Evolutionary conservation across 345 rosid species (phyloP).

Genomic region (Citrus unshiu): DNA sequence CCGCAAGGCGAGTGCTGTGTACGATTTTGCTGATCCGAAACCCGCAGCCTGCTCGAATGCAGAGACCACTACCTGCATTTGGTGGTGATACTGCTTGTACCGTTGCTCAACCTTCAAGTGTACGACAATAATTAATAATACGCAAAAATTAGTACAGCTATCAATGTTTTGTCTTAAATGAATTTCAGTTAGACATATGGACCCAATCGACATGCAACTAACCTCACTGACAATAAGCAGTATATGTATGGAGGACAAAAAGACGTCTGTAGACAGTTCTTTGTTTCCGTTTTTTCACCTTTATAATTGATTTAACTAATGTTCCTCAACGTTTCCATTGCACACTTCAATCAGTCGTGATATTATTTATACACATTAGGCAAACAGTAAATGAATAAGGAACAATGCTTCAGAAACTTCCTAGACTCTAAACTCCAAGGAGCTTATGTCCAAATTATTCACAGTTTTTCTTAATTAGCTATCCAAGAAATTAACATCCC

Average conservation of each 20-base stretch:
- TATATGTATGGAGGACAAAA: not conserved
- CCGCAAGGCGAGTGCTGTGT: slow-evolving; percentile 60
- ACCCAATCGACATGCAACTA: slow-evolving; percentile 3
- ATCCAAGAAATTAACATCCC: not conserved
- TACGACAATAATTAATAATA: not conserved
- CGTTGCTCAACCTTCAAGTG: slow-evolving; percentile 56
- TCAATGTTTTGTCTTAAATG: slow-evolving; percentile 4
- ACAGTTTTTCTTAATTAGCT: not conserved
- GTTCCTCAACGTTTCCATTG: not conserved
- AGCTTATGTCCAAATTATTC: not conserved
- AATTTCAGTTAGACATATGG: not conserved
- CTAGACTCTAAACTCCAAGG: not conserved
- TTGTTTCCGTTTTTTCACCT: not conserved
- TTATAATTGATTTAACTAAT: not conserved
- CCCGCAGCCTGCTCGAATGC: slow-evolving; percentile 70
- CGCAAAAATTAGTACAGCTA: not conserved
- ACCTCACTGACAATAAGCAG: not conserved
- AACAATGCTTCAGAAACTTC: too few relatives aligned
- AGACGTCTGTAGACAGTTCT: not conserved
- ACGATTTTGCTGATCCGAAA: slow-evolving; percentile 54
- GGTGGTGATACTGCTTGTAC: slow-evolving; percentile 66
- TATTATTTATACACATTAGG: too few relatives aligned
- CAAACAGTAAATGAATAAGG: too few relatives aligned
- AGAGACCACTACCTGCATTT: slow-evolving; percentile 55
- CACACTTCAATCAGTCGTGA: too few relatives aligned